Conservation (phyloP, 805 yeast genomes). For the Monosporozyma solicola region DNA sequence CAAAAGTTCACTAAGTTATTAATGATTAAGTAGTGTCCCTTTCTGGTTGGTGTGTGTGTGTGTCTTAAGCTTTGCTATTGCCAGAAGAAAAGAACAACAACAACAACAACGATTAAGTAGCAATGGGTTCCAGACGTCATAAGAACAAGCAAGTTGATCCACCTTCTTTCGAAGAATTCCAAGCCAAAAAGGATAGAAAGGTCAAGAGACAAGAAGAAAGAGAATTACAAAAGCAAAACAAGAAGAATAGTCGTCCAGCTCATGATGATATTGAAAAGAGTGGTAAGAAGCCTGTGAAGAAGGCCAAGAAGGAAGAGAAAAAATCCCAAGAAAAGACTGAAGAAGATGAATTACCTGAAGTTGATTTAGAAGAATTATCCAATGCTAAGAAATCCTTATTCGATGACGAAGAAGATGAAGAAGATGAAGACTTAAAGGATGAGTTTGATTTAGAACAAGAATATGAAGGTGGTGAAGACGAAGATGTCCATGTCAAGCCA, state of each 20-base stretch:
- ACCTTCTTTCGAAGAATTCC: constrained; percentile 79
- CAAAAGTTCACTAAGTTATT: neutral
- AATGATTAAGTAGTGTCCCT: neutral
- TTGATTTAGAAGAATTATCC: constrained; percentile 56
- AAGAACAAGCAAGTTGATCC: constrained; percentile 91
- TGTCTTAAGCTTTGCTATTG: neutral
- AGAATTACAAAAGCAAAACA: constrained; percentile 12
- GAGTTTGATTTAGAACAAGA: constrained; percentile 55
- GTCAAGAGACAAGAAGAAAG: constrained; percentile 31
- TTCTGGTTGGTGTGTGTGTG: neutral
- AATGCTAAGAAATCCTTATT: constrained; percentile 67
- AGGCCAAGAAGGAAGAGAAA: constrained; percentile 9
- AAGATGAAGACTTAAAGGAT: constrained; percentile 29
- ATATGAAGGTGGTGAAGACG: constrained; percentile 36
- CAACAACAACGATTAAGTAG: neutral
- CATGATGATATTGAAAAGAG: constrained; percentile 8
- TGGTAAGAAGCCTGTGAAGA: constrained; percentile 10
- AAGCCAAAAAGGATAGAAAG: constrained; percentile 37
- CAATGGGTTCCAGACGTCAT: constrained; percentile 83
- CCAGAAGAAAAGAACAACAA: neutral
- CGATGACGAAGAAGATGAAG: constrained; percentile 37
- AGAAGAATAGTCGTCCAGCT: constrained; percentile 15
- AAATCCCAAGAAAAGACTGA: constrained; percentile 10
- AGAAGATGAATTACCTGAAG: constrained; percentile 49
- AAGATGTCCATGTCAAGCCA: constrained; percentile 40